phyloP scores from a whole-genome alignment of 208 protist genomes.

The Acanthamoeba polyphaga region DNA sequence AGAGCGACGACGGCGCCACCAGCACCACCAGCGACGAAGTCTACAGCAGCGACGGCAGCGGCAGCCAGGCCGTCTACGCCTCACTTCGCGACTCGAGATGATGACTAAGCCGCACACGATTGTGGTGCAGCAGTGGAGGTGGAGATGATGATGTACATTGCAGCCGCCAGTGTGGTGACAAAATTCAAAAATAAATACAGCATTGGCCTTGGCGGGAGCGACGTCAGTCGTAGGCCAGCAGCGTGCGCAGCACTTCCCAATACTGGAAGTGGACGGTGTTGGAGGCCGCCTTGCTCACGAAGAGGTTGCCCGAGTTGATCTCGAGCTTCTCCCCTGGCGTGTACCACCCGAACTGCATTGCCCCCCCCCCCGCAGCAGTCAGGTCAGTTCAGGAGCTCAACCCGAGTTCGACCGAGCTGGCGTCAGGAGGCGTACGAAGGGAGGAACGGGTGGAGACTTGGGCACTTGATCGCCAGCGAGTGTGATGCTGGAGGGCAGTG shows the following conservation, averaged over 20 bases:
- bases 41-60: constrained; percentile 27
- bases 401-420: neutral
- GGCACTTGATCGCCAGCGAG: constrained; percentile 54
- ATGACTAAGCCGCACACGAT: neutral
- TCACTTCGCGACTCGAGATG: neutral
- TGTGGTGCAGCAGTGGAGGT: too few relatives aligned
- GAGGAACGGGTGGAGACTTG: constrained; percentile 51
- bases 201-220: too few relatives aligned
- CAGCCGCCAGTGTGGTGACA: too few relatives aligned
- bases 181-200: too few relatives aligned
- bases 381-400: neutral
- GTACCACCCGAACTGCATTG: constrained; percentile 52
- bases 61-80: neutral
- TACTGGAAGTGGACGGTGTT: constrained; percentile 68
- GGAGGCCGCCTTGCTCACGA: neutral
- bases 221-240: constrained; percentile 63
- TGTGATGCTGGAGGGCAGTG: neutral
- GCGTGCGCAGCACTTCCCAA: constrained; percentile 66
- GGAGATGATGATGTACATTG: too few relatives aligned
- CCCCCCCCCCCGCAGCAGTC: neutral
- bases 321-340: constrained; percentile 16
- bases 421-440: neutral
- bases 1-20: constrained; percentile 17
- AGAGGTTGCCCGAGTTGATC: constrained; percentile 48
- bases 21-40: neutral